These are phyloP conservation scores for Fusarium sp. DNA, from an alignment of 2,329 filamentous ascomycete genomes.

Conservation along the genomic window DNA sequence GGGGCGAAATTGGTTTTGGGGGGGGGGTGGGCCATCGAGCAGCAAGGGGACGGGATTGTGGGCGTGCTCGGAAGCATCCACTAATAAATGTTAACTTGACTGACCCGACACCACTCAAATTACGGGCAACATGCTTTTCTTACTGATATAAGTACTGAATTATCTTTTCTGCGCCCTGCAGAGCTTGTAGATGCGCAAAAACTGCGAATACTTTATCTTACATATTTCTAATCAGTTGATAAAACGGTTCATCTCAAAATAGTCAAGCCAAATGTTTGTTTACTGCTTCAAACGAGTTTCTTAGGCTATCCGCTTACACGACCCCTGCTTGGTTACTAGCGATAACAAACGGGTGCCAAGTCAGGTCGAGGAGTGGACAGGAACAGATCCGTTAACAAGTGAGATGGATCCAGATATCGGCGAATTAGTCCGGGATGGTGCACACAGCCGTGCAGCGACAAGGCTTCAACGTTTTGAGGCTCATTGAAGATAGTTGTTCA, in stretches of 20 bases:
- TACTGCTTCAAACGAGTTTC: constrained; percentile 14
- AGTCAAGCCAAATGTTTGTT: constrained; percentile 4
- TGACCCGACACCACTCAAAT: constrained; percentile 6
- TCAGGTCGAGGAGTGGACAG: constrained; percentile 25
- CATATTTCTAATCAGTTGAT: neutral
- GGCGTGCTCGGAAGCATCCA: constrained; percentile 14
- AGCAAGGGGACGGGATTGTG: constrained; percentile 13
- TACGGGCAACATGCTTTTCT: neutral
- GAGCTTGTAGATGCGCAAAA: neutral
- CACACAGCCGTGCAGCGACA: neutral
- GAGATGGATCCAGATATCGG: constrained; percentile 36
- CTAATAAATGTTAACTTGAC: neutral
- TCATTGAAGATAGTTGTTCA: neutral
- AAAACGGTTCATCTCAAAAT: neutral
- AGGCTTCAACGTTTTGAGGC: neutral
- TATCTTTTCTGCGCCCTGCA: neutral
- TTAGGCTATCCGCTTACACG: constrained; percentile 11
- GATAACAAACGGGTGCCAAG: constrained; percentile 29
- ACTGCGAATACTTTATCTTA: neutral
- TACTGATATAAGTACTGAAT: no score
- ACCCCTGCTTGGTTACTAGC: constrained; percentile 6
- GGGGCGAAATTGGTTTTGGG: constrained; percentile 32
- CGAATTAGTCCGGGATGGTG: constrained; percentile 30
- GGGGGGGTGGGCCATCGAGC: constrained; percentile 32
- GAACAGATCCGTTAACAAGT: constrained; percentile 23